Base-by-base conservation (phyloP, 2,329 filamentous ascomycete species). In the Sarocladium strictum region DNA sequence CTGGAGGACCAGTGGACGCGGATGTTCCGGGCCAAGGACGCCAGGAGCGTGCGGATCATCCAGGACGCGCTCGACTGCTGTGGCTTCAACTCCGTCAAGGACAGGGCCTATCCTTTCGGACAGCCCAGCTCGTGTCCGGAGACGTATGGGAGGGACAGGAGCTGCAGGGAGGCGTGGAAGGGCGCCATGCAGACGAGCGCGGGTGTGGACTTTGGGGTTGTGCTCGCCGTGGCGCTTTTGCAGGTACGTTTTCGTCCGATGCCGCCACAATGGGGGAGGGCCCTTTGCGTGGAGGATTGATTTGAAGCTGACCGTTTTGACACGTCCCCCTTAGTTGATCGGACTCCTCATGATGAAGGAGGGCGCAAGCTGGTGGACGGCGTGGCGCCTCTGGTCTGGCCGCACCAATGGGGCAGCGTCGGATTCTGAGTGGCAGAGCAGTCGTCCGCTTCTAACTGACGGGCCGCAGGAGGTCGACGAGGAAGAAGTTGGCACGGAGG, bases 51-150 rank as follows among this genome's bases (percentile, higher is more conserved):
- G 55, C 71, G 75, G 40, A 66, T 69, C 2, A 85, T 90, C 52
- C 87, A 90, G 62, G 83, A 90, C 63, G 66, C 76, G 0, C 77
- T 88, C 29, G 64, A 77, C 7, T 90, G 87, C 69, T 90, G 87
- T 60, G 87, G 87, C 0, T 72, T 88, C 32, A 75, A 75, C 54
- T 76, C 72, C 3, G 64, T 81, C 26, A 67, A 64, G 27, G 85
- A 90, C 62, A 80, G 78, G 59, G 78, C 80, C 0, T 89, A 78
- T 72, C 87, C 86, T 0, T 88, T 87, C 56, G 57, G 53, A 9
- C 15, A 26, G 55, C 69, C 54, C 58, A 66, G 53, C 59, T 61
- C 52, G 51, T 86, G 84, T 62, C 59, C 69, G 3, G 64, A 71
- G 45, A 66, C 73, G 3, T 83, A 75, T 58, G 71, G 72, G 0